Evolutionary conservation across 306 rosid genomes (phyloP).

Genomic region (Quillaja saponaria): DNA sequence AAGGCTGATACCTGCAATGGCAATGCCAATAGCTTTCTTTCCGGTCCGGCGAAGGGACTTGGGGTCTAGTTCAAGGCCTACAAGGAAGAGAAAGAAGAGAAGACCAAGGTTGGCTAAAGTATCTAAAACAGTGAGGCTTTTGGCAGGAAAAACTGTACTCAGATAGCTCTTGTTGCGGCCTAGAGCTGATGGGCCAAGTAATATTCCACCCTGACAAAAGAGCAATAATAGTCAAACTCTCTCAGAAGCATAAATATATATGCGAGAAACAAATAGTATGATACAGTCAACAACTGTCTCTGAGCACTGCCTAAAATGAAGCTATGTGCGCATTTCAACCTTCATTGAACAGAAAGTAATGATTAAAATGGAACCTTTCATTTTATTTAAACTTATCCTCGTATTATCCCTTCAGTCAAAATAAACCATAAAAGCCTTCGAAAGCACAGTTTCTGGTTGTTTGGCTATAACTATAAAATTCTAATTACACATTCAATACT

Average conservation of each 20-base stretch:
- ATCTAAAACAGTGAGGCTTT: slow-evolving; percentile 62
- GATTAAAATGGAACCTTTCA: too few relatives aligned
- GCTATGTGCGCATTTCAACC: too few relatives aligned
- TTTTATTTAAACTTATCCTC: too few relatives aligned
- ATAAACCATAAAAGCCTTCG: too few relatives aligned
- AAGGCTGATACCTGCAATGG: slow-evolving; percentile 57
- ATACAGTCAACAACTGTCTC: not conserved
- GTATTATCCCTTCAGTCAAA: too few relatives aligned
- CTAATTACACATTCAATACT: too few relatives aligned
- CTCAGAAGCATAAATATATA: too few relatives aligned
- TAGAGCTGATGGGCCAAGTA: slow-evolving; percentile 69
- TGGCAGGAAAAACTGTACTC: slow-evolving; percentile 48
- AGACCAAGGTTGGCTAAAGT: slow-evolving; percentile 72
- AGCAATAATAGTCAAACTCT: not conserved
- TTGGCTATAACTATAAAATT: too few relatives aligned
- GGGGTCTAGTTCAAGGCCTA: slow-evolving; percentile 63
- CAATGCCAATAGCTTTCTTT: slow-evolving; percentile 55
- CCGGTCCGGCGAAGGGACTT: slow-evolving; percentile 57
- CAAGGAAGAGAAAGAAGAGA: slow-evolving; percentile 60
- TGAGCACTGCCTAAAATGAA: too few relatives aligned
- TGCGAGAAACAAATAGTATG: not conserved
- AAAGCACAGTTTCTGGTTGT: too few relatives aligned
- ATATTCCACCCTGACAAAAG: slow-evolving; percentile 56
- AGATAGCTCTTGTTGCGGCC: slow-evolving; percentile 48
- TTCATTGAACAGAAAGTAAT: too few relatives aligned